Percentiles rank a stretch among this genome's conserved stretches.
Evolutionary conservation across 768 basidiomycete species (phyloP).

Genomic region (Lanmaoa rubissima): DNA sequence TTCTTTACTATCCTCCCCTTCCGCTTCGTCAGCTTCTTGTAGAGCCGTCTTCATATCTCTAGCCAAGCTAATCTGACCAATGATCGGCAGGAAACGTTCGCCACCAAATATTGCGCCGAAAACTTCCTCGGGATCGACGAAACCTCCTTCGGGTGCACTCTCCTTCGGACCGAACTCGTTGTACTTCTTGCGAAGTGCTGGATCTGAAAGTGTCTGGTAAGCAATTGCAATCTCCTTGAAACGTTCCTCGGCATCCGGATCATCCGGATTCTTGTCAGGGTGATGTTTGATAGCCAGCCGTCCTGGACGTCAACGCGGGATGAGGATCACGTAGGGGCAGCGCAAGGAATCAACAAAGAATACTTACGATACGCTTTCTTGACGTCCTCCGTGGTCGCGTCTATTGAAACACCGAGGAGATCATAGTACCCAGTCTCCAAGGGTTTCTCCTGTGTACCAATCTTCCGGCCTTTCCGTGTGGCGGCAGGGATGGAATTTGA

Average conservation of each 20-base stretch:
- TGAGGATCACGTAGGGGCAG: neutral
- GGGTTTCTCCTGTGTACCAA: slow-evolving; percentile 85
- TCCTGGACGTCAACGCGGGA: slow-evolving; percentile 38
- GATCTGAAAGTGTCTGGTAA: slow-evolving; percentile 83
- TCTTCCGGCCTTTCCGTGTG: slow-evolving; percentile 62
- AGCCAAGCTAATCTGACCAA: slow-evolving; percentile 85
- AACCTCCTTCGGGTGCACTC: slow-evolving; percentile 79
- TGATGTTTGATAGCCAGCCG: slow-evolving; percentile 88
- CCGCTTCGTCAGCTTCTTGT: slow-evolving; percentile 80
- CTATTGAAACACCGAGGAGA: slow-evolving; percentile 69
- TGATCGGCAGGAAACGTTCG: slow-evolving; percentile 81
- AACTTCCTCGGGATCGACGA: slow-evolving; percentile 82
- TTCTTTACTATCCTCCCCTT: slow-evolving; percentile 41
- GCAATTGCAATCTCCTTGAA: slow-evolving; percentile 92
- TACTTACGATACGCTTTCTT: slow-evolving; percentile 84
- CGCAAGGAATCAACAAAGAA: neutral
- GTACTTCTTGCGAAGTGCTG: slow-evolving; percentile 74
- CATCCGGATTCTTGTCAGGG: slow-evolving; percentile 90
- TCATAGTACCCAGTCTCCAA: slow-evolving; percentile 93
- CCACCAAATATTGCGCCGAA: slow-evolving; percentile 88
- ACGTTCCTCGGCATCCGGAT: slow-evolving; percentile 80
- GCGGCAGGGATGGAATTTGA: slow-evolving; percentile 16
- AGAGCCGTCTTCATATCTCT: slow-evolving; percentile 91
- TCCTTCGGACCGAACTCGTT: slow-evolving; percentile 90
- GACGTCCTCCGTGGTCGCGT: slow-evolving; percentile 79